A percentile compares a stretch with the other conserved stretches of the same genome.
phyloP scores from a whole-genome alignment of 805 yeast species.

The Kuraishia borneana region DNA sequence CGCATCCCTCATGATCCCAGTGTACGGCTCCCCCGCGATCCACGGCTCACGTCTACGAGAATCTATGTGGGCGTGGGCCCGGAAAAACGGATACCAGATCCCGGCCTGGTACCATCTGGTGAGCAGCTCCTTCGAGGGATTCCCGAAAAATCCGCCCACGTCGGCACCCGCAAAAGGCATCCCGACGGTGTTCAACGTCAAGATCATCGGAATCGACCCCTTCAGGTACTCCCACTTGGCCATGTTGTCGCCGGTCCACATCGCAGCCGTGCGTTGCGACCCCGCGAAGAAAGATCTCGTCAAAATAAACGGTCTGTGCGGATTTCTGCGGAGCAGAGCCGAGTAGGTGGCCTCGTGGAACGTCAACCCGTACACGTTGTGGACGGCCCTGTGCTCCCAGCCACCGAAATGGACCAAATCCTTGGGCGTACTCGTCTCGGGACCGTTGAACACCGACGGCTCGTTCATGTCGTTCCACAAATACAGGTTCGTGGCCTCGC shows the following conservation, averaged over 20 bases:
- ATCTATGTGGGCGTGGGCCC: constrained; percentile 96
- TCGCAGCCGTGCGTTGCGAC: constrained; percentile 82
- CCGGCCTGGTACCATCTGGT: constrained; percentile 96
- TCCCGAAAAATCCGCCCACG: constrained; percentile 93
- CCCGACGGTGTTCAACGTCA: constrained; percentile 73
- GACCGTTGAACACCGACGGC: constrained; percentile 90
- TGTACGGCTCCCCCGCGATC: constrained; percentile 67
- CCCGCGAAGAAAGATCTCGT: constrained; percentile 88
- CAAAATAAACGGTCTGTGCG: constrained; percentile 72
- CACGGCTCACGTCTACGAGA: constrained; percentile 90
- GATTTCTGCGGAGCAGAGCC: constrained; percentile 42
- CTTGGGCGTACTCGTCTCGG: constrained; percentile 84
- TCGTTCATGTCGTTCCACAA: constrained; percentile 99
- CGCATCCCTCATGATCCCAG: constrained; percentile 55
- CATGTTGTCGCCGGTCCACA: constrained; percentile 98
- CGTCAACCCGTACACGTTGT: constrained; percentile 74
- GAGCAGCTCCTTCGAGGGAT: constrained; percentile 72
- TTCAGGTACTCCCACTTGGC: constrained; percentile 84
- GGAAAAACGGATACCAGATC: constrained; percentile 90
- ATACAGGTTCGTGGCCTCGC: constrained; percentile 52
- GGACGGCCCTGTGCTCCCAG: constrained; percentile 87
- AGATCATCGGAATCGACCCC: constrained; percentile 76
- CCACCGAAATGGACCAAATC: constrained; percentile 69
- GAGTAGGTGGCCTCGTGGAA: constrained; percentile 72
- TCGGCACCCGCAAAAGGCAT: constrained; percentile 95